phyloP scores from a whole-genome alignment of 2,329 filamentous ascomycete species.

The Aspergillus awamori region DNA sequence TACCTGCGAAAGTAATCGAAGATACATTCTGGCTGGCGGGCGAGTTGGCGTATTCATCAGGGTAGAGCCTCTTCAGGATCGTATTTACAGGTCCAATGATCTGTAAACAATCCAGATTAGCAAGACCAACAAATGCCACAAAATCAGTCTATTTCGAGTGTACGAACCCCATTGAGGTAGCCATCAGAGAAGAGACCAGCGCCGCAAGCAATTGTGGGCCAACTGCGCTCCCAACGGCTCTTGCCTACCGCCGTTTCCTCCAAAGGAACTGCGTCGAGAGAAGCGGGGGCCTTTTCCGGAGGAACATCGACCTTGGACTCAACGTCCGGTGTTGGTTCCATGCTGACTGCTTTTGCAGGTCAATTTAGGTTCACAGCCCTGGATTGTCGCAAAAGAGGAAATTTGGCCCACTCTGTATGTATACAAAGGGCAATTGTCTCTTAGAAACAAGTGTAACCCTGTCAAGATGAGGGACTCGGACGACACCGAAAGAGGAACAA shows the following conservation, averaged over 20 bases:
- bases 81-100: slow-evolving; percentile 88
- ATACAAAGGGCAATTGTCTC: too few relatives aligned
- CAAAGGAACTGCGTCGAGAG: slow-evolving; percentile 11
- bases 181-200: slow-evolving; percentile 90
- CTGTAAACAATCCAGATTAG: slow-evolving; percentile 35
- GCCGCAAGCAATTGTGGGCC: slow-evolving; percentile 84
- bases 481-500: too few relatives aligned
- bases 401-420: background rate
- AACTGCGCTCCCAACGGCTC: slow-evolving; percentile 57
- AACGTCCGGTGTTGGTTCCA: background rate
- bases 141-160: background rate
- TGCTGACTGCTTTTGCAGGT: background rate
- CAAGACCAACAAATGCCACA: background rate
- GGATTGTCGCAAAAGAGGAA: background rate
- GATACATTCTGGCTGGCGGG: slow-evolving; percentile 72
- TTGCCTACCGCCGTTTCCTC: slow-evolving; percentile 27
- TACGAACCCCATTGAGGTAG: slow-evolving; percentile 79
- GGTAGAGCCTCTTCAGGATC: slow-evolving; percentile 70
- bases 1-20: slow-evolving; percentile 83
- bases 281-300: slow-evolving; percentile 9
- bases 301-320: slow-evolving; percentile 1
- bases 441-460: too few relatives aligned
- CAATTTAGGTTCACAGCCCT: background rate
- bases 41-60: slow-evolving; percentile 66
- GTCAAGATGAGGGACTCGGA: too few relatives aligned